Percentiles rank a stretch among this genome's conserved stretches.
These are phyloP conservation scores for Pseudopyricularia javanii DNA, from an alignment of 2,329 filamentous ascomycete species.

Conservation along the genomic window DNA sequence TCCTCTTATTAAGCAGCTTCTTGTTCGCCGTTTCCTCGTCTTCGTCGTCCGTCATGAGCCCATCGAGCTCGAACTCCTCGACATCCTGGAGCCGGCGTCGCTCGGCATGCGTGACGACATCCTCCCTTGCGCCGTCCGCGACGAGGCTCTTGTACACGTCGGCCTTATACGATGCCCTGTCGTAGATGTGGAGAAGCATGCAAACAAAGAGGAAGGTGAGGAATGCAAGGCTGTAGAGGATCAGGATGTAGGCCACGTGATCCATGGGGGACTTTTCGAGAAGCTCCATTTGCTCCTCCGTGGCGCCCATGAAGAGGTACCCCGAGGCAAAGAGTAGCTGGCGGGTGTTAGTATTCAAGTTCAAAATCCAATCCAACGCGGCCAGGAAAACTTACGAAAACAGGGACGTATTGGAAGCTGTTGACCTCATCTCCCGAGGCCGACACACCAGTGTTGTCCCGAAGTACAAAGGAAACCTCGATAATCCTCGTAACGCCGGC, in stretches of 20 bases:
- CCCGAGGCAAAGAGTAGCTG: conserved; percentile 84
- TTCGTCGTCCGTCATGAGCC: conserved; percentile 80
- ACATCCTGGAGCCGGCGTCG: conserved; percentile 60
- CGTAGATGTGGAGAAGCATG: conserved; percentile 76
- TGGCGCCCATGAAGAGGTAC: conserved; percentile 95
- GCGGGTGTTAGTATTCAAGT: conserved; percentile 8
- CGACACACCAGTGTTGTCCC: conserved; percentile 53
- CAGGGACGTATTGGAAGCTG: conserved; percentile 41
- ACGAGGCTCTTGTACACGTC: conserved; percentile 6
- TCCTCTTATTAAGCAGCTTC: conserved; percentile 31
- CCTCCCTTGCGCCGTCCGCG: conserved; percentile 11
- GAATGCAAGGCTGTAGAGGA: conserved; percentile 83
- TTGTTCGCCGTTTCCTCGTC: conserved; percentile 31
- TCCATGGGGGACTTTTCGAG: conserved; percentile 64
- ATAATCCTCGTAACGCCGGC: conserved; percentile 76
- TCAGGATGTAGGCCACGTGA: conserved; percentile 84
- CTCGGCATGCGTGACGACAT: conserved; percentile 23
- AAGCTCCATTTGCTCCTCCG: conserved; percentile 86
- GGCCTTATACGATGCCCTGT: conserved; percentile 36
- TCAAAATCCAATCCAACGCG: not conserved
- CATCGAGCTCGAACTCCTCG: conserved; percentile 88
- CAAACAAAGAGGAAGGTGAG: conserved; percentile 84
- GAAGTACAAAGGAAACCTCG: conserved; percentile 80
- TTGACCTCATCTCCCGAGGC: conserved; percentile 59
- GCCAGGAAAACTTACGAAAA: conserved; percentile 35